These are phyloP conservation scores for Tulasnella sp. DNA, from an alignment of 768 basidiomycete species.

Conservation along the genomic window DNA sequence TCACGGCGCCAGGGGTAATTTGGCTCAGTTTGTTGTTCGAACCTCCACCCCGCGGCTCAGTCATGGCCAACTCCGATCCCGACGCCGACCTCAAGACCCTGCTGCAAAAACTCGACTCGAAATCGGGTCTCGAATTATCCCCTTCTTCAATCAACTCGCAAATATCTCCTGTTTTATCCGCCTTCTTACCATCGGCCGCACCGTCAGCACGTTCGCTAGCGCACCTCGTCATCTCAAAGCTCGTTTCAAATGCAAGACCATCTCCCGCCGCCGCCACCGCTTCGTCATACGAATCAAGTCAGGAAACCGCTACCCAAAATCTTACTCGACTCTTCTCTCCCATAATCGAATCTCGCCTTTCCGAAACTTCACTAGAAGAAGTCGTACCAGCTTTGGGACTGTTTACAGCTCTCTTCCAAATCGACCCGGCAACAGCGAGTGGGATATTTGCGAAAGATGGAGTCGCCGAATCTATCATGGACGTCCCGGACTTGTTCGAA, in stretches of 20 bases:
- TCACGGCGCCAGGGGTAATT: not conserved
- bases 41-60: slow-evolving; percentile 37
- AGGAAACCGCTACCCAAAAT: slow-evolving; percentile 52
- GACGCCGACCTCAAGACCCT: not conserved
- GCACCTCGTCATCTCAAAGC: slow-evolving; percentile 67
- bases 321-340: slow-evolving; percentile 59
- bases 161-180: slow-evolving; percentile 9
- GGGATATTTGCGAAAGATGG: slow-evolving; percentile 67
- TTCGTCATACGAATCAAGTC: slow-evolving; percentile 35
- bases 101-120: slow-evolving; percentile 1
- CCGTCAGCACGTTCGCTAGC: slow-evolving; percentile 59
- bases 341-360: slow-evolving; percentile 53
- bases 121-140: slow-evolving; percentile 24
- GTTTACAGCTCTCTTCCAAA: slow-evolving; percentile 76
- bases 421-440: slow-evolving; percentile 71
- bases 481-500: slow-evolving; percentile 68
- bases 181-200: not conserved
- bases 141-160: slow-evolving; percentile 5
- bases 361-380: slow-evolving; percentile 56
- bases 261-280: slow-evolving; percentile 40
- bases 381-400: slow-evolving; percentile 64
- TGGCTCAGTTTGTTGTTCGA: not conserved
- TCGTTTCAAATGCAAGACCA: slow-evolving; percentile 63
- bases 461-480: slow-evolving; percentile 64
- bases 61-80: not conserved